Base-by-base conservation (phyloP, 2,329 filamentous ascomycete species). In the Hyphodiscus sp. region DNA sequence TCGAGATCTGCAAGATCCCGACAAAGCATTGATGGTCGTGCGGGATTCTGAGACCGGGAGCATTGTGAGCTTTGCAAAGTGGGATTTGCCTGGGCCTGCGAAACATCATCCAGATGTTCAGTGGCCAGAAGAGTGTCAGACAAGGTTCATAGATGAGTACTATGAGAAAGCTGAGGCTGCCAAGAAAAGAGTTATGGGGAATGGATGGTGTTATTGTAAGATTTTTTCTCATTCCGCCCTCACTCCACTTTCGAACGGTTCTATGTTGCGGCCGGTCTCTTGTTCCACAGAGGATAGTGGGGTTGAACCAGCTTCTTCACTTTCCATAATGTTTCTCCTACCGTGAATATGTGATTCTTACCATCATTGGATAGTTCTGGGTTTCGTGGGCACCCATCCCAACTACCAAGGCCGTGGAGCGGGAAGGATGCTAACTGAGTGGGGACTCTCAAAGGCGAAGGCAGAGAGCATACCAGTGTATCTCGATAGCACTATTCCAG, bases 51-150 rank as follows among this genome's bases (percentile, higher is more conserved):
- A 59, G 16, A 52, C 51, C 13, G 45, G 55, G 6, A 48, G 56
- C 45, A 58, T 65, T 26, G 58, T 65, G 19, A 57, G 57, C 20
- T 65, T 67, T 51, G 63, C 63, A 20, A 65, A 64, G 52, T 67
- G 63, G 62, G 59, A 64, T 54, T 53, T 64, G 23, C 63, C 63
- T 52, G 29, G n/a, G 19, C 29, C 49, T 23, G 20, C 42, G 44
- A 41, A 43, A 15, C 20, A n/a, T 20, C 20, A 55, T 42, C 11
- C 20, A 16, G 29, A 53, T 9, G 47, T 57, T 45, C 47, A 45
- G 20, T 63, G 61, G 59, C 61, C 61, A 2, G 52, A 61, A 15
- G 58, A 55, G 44, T 56, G 58, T 29, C 42, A 51, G 11, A 18
- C 47, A 45, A 51, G 61, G 7, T 60, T 57, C 41, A 33, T 67